Percentiles rank a stretch among this genome's conserved stretches.
phyloP scores from a whole-genome alignment of 1,284 basidiomycete genomes.

The Microbotryum saponariae region DNA sequence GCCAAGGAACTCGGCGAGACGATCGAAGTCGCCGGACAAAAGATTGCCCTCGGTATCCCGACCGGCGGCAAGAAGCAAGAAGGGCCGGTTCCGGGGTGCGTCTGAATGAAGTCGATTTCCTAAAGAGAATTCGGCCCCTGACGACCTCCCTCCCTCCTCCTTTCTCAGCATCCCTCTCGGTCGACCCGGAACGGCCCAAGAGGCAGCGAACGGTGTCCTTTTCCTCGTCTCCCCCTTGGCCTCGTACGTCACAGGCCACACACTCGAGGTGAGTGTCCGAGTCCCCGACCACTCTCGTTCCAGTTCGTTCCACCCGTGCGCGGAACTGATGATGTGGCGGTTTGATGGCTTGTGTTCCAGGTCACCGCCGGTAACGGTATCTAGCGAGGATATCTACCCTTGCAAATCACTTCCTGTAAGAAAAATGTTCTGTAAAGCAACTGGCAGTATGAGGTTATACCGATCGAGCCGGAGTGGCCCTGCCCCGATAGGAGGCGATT shows the following conservation, averaged over 20 bases:
- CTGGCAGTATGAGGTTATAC: no score
- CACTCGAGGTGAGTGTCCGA: slow-evolving; percentile 53
- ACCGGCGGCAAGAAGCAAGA: slow-evolving; percentile 12
- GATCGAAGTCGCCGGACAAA: slow-evolving; percentile 74
- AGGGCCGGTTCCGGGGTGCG: slow-evolving; percentile 9
- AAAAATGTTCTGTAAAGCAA: no score
- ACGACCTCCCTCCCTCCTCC: background rate
- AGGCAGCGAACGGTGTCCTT: slow-evolving; percentile 55
- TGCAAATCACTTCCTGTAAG: no score
- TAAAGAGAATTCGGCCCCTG: background rate
- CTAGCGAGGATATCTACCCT: no score
- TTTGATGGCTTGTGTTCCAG: no score
- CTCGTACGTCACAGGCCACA: slow-evolving; percentile 72
- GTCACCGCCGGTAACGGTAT: no score
- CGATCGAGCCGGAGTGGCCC: no score
- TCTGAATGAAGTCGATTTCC: slow-evolving; percentile 1
- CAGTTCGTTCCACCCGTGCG: no score
- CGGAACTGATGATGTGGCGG: no score
- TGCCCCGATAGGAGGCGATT: no score
- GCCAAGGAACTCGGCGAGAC: slow-evolving; percentile 67
- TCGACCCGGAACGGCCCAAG: slow-evolving; percentile 65
- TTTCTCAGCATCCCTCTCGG: slow-evolving; percentile 52
- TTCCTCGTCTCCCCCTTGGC: slow-evolving; percentile 56
- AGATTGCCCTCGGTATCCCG: slow-evolving; percentile 47
- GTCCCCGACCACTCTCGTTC: no score